Conservation (phyloP, 2,329 filamentous ascomycete genomes). For the Arthrobotrys sphaeroides region DNA sequence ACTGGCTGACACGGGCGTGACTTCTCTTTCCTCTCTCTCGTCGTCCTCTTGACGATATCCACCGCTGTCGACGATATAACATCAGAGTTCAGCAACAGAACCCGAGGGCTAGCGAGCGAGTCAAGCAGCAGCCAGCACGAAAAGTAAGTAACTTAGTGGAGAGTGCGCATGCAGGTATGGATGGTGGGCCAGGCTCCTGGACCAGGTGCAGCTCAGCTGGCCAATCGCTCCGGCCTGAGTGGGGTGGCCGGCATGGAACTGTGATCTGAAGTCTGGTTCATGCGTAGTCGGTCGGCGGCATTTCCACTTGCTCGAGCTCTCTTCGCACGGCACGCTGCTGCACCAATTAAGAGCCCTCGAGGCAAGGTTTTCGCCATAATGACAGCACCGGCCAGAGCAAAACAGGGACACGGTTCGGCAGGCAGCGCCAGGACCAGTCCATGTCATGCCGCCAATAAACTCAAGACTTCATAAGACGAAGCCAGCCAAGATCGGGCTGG, state of each 20-base stretch:
- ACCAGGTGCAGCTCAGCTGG: slow-evolving; percentile 47
- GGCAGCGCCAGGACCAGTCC: slow-evolving; percentile 10
- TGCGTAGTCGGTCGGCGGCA: slow-evolving; percentile 29
- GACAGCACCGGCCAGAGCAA: slow-evolving; percentile 30
- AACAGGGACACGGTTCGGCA: slow-evolving; percentile 47
- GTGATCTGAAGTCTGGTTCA: slow-evolving; percentile 36
- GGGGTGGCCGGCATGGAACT: slow-evolving; percentile 3
- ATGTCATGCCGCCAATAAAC: slow-evolving; percentile 24
- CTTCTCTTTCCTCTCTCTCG: slow-evolving; percentile 9
- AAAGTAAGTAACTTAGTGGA: slow-evolving; percentile 3
- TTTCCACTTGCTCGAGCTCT: slow-evolving; percentile 32
- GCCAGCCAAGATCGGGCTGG: slow-evolving; percentile 1
- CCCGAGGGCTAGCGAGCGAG: slow-evolving; percentile 25
- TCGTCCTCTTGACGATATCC: slow-evolving; percentile 10
- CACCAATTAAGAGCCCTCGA: slow-evolving; percentile 8
- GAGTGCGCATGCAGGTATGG: slow-evolving; percentile 29
- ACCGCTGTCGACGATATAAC: slow-evolving; percentile 3
- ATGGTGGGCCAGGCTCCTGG: slow-evolving; percentile 37
- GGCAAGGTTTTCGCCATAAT: slow-evolving; percentile 46
- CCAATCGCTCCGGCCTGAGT: slow-evolving; percentile 20
- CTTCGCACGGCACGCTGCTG: neutral
- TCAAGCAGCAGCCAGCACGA: slow-evolving; percentile 20
- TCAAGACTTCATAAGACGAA: neutral
- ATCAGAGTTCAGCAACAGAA: neutral
- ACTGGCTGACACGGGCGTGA: slow-evolving; percentile 39